Conservation (phyloP, 2,329 filamentous ascomycete species). For the Colletotrichum cereale region DNA sequence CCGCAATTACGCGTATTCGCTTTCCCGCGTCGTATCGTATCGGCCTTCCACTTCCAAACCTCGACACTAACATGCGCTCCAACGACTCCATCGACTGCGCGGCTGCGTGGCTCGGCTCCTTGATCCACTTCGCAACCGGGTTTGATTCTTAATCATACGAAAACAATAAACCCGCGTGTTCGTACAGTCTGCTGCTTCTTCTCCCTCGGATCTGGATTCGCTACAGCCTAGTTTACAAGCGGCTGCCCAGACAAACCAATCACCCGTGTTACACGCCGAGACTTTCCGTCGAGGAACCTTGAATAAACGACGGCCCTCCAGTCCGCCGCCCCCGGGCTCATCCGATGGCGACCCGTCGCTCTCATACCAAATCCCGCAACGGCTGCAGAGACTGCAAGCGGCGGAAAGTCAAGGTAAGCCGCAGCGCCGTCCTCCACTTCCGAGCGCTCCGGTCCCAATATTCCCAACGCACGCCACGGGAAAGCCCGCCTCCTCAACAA, state of each 20-base stretch:
- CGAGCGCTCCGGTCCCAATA: neutral
- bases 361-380: constrained; percentile 51
- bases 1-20: constrained; percentile 37
- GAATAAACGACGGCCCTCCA: neutral
- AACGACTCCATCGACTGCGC: neutral
- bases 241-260: neutral
- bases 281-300: neutral
- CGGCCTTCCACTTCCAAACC: neutral
- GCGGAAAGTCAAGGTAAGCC: constrained; percentile 50
- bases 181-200: neutral
- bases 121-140: neutral
- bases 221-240: too few species aligned
- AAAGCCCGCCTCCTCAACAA: neutral
- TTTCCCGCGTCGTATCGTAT: constrained; percentile 6
- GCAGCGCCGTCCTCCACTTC: neutral
- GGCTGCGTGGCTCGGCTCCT: neutral
- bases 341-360: constrained; percentile 42
- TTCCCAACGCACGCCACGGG: too few species aligned
- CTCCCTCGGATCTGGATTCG: neutral
- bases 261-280: neutral
- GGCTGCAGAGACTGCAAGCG: constrained; percentile 50
- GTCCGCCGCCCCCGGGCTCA: too few species aligned
- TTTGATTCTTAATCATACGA: constrained; percentile 13
- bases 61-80: neutral
- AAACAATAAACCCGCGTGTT: constrained; percentile 31